Conservation (phyloP, 768 basidiomycete genomes). For the Leccinellum albellum region DNA sequence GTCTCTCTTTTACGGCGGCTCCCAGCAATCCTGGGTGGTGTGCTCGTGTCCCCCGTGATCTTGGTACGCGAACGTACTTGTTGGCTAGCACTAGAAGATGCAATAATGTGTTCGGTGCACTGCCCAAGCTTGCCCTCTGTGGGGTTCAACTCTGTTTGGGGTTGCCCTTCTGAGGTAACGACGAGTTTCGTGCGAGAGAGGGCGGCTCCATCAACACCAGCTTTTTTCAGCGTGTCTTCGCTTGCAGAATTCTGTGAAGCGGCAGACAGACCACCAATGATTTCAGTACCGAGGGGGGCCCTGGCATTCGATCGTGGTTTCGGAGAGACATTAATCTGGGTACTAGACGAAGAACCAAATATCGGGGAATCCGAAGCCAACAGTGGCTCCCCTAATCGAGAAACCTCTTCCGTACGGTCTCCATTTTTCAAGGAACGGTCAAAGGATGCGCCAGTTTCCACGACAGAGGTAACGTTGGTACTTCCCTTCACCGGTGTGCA, state of each 20-base stretch:
- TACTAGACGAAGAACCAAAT: slow-evolving; percentile 13
- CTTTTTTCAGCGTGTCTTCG: neutral
- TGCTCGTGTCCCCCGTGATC: neutral
- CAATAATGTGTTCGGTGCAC: neutral
- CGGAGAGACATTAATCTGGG: slow-evolving; percentile 11
- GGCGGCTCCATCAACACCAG: neutral
- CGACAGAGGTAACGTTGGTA: neutral
- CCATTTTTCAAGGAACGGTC: neutral
- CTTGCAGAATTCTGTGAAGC: neutral
- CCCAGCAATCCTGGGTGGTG: slow-evolving; percentile 17
- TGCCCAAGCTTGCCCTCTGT: neutral
- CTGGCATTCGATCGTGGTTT: slow-evolving; percentile 2
- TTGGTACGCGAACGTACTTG: neutral
- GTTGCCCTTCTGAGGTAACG: neutral
- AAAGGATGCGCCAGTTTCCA: neutral
- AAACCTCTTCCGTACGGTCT: neutral
- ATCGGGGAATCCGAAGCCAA: slow-evolving; percentile 6
- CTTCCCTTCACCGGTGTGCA: slow-evolving; percentile 13
- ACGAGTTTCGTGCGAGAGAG: neutral
- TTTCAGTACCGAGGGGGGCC: neutral
- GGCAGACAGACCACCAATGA: neutral
- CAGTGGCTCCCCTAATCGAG: neutral
- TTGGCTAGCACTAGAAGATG: neutral
- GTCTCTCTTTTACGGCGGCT: slow-evolving; percentile 28
- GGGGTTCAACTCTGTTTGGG: neutral